Conservation (phyloP, 2,329 filamentous ascomycete genomes). For the Fusarium sp. region DNA sequence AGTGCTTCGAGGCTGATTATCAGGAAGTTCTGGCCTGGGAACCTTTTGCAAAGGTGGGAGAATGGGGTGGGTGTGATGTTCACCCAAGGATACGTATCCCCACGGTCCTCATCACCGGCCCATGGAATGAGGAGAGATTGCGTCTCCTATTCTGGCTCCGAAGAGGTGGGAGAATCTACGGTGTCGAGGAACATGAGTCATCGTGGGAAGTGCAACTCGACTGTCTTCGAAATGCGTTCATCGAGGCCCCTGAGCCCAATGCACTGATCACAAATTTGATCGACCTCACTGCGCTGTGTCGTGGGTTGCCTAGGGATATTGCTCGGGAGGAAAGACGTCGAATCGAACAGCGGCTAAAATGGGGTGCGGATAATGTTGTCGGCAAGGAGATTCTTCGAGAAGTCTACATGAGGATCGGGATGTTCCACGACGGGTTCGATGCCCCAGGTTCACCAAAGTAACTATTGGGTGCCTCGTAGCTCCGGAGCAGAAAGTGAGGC, state of each 20-base stretch:
- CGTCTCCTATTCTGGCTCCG: conserved; percentile 64
- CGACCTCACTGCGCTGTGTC: conserved; percentile 48
- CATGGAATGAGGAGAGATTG: conserved; percentile 58
- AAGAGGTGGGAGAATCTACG: conserved; percentile 54
- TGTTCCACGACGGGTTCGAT: conserved; percentile 35
- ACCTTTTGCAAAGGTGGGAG: conserved; percentile 36
- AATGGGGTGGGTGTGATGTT: conserved; percentile 54
- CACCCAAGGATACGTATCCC: conserved; percentile 60
- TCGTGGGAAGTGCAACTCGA: conserved; percentile 61
- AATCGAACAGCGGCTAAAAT: conserved; percentile 51
- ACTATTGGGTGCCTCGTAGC: background rate
- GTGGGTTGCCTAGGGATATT: conserved; percentile 51
- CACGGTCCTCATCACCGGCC: conserved; percentile 57
- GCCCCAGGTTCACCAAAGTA: conserved; percentile 14
- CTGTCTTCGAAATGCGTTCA: conserved; percentile 56
- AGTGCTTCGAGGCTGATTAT: conserved; percentile 58
- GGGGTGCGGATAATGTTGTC: conserved; percentile 49
- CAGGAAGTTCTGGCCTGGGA: conserved; percentile 46
- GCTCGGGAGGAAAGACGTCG: conserved; percentile 46
- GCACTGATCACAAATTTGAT: conserved; percentile 53
- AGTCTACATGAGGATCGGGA: conserved; percentile 39
- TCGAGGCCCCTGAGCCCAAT: conserved; percentile 50
- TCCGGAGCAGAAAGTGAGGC: background rate
- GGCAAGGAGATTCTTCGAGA: conserved; percentile 47
- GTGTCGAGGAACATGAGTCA: conserved; percentile 48